Evolutionary conservation across 495 filamentous ascomycete genomes (phyloP).

Genomic region (Aspergillus carlsbadensis): DNA sequence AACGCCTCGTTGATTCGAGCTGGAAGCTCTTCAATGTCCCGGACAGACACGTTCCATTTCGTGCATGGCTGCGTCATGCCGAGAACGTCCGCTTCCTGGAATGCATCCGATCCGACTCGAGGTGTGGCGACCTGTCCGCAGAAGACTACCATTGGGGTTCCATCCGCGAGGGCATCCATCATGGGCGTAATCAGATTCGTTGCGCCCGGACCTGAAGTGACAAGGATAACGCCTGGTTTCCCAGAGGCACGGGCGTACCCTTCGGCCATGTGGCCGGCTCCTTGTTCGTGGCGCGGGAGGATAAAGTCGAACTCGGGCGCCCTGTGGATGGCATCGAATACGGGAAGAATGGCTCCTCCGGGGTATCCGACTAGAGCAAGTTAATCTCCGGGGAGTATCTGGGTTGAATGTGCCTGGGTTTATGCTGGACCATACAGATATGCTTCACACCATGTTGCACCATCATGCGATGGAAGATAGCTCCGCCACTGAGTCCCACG

Average conservation of each 20-base stretch:
- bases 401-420: neutral
- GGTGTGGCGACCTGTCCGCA: constrained; percentile 57
- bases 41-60: constrained; percentile 64
- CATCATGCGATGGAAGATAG: constrained; percentile 99
- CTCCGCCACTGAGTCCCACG: constrained; percentile 90
- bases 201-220: constrained; percentile 64
- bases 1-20: constrained; percentile 61
- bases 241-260: constrained; percentile 62
- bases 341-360: constrained; percentile 49
- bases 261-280: constrained; percentile 66
- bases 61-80: constrained; percentile 62
- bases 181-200: constrained; percentile 64
- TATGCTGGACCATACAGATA: constrained; percentile 68
- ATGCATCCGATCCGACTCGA: constrained; percentile 58
- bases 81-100: constrained; percentile 64
- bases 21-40: constrained; percentile 59
- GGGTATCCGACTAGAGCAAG: constrained; percentile 39
- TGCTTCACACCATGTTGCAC: constrained; percentile 86
- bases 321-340: constrained; percentile 65
- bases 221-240: constrained; percentile 60
- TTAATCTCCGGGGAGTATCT: constrained; percentile 4
- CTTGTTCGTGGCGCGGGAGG: constrained; percentile 62
- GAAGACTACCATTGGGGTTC: constrained; percentile 63
- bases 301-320: constrained; percentile 62
- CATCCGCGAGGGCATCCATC: constrained; percentile 61